These are phyloP conservation scores for Moniliella sp. DNA, from an alignment of 1,284 basidiomycete genomes.

Conservation along the genomic window DNA sequence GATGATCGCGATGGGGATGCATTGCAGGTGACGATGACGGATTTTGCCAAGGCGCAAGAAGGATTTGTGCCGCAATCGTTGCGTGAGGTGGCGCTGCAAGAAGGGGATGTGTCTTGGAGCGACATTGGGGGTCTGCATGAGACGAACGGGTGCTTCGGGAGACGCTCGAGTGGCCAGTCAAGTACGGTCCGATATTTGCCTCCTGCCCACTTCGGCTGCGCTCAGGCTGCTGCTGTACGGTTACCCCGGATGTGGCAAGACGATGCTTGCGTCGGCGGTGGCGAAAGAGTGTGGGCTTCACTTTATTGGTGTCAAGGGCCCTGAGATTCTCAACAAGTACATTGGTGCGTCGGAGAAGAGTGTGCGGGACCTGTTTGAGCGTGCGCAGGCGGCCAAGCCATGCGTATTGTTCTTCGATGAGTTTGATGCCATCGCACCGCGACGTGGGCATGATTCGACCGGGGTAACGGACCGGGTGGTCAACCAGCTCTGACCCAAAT, in stretches of 20 bases:
- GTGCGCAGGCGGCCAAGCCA: constrained; percentile 82
- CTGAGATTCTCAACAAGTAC: constrained; percentile 92
- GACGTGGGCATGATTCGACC: constrained; percentile 88
- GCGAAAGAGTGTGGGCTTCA: constrained; percentile 93
- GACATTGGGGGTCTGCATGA: constrained; percentile 80
- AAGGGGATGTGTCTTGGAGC: constrained; percentile 64
- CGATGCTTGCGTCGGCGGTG: constrained; percentile 79
- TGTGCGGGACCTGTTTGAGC: constrained; percentile 79
- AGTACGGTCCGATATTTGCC: constrained; percentile 83
- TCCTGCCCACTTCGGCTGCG: constrained; percentile 75
- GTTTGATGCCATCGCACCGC: constrained; percentile 93
- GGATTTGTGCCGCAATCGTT: constrained; percentile 75
- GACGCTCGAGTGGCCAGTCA: constrained; percentile 94
- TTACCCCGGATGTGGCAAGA: constrained; percentile 93
- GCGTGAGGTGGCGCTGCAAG: constrained; percentile 68
- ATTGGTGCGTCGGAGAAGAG: constrained; percentile 93
- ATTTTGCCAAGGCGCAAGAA: constrained; percentile 55
- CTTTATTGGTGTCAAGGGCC: constrained; percentile 94
- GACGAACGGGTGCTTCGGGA: constrained; percentile 63
- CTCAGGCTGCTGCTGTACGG: constrained; percentile 49
- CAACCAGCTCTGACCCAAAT: constrained; percentile 96
- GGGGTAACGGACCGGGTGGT: constrained; percentile 96
- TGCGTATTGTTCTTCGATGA: constrained; percentile 98
- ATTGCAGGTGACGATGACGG: constrained; percentile 18
- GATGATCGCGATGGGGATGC: too few relatives aligned